Conservation (phyloP, 106 monocot genomes). For the Phalaenopsis aphrodite region DNA sequence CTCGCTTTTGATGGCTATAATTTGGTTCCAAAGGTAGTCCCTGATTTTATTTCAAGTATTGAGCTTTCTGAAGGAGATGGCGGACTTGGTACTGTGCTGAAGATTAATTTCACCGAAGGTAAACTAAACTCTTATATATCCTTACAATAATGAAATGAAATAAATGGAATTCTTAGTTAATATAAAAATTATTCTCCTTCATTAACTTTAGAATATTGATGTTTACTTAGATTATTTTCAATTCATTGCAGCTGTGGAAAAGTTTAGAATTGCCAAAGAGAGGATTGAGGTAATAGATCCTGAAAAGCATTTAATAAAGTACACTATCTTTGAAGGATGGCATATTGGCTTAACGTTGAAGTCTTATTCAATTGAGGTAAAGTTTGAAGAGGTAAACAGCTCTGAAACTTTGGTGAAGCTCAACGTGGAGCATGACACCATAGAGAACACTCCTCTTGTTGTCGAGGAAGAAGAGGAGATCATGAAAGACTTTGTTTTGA, state of each 20-base stretch:
- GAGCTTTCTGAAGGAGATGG: slow-evolving; percentile 21
- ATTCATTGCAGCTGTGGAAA: neutral
- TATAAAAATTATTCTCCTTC: no score
- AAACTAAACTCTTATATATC: no score
- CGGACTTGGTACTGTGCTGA: slow-evolving; percentile 19
- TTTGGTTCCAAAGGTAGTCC: slow-evolving; percentile 14
- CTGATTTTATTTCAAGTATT: slow-evolving; percentile 3
- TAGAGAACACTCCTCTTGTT: slow-evolving; percentile 12
- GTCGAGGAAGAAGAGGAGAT: slow-evolving; percentile 17
- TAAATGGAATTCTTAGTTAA: no score
- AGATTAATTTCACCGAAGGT: slow-evolving; percentile 15
- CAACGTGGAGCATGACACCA: slow-evolving; percentile 14
- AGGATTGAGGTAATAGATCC: slow-evolving; percentile 21
- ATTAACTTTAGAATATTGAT: no score
- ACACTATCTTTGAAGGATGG: slow-evolving; percentile 23
- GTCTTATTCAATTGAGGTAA: slow-evolving; percentile 13
- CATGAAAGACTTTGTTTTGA: neutral
- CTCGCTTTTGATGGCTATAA: slow-evolving; percentile 10
- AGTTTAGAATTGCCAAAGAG: slow-evolving; percentile 11
- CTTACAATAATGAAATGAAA: no score
- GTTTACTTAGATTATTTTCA: no score
- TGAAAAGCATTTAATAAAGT: slow-evolving; percentile 17
- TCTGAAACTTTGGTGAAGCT: slow-evolving; percentile 11
- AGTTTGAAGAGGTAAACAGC: neutral
- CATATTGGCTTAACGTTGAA: slow-evolving; percentile 18